Evolutionary conservation across 257 asterid genomes (phyloP), one percentile per base, ranked within the genome.

Genomic region (Primulina huaijiensis): DNA sequence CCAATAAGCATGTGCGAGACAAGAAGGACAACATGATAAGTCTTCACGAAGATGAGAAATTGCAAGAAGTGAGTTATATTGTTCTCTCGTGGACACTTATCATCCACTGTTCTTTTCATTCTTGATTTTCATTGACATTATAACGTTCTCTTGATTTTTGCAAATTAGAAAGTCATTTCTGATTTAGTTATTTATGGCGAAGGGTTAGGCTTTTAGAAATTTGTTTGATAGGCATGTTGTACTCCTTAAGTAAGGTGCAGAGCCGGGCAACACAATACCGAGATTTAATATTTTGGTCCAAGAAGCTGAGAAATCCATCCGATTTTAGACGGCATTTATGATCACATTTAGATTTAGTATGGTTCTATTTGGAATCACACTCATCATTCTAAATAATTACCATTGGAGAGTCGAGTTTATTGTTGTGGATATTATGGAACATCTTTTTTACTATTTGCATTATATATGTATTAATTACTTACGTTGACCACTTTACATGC

Each of bases 11-110:
- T 75, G 96, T 85, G 60, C 82, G 73, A 67, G 87, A 80, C 84
- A 89, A 82, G 89, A 78, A 83, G 72, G 96, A 86, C 78, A 75
- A 75, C 81, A 68, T 89, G 67, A 86, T 90, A 75, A 73, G 82
- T 82, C 96, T 93, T 65, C 69, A 79, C 77, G 97, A 84, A 62
- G 83, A 85, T 62, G 87, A 79, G 80, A 93, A 86, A 77, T 76
- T 89, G 81, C 86, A 88, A 74, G 88, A 90, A 59, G 99, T 93
- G 84, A 86, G 97, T 82, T 71, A 60, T 68, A 43, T 57, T 38
- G 59, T 62, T 68, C 25, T 43, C 62, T 34, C 16, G 25, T 40
- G 21, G 8, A 52, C 60, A 50, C 37, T 67, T 60, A 55, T 59
- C 16, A 60, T 75, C 37, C 67, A 8, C 55, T 58, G 69, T 53